A percentile compares a stretch with the other conserved stretches of the same genome.
phyloP scores from a whole-genome alignment of 805 yeast genomes.

The Saturnispora silvae region DNA sequence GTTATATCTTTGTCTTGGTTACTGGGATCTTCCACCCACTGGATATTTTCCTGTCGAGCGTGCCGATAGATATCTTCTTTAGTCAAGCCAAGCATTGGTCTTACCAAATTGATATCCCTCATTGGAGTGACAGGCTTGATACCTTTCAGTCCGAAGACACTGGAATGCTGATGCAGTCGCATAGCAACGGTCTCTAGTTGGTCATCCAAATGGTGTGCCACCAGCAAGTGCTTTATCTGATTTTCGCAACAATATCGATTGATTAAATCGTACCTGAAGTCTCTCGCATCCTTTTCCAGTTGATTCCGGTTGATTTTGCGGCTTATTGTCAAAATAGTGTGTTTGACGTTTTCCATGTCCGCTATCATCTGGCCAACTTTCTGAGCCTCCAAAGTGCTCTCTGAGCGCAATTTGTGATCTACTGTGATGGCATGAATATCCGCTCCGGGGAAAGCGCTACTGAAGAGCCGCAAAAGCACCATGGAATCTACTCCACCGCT shows the following conservation, averaged over 20 bases:
- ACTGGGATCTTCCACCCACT: conserved; percentile 66
- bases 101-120: conserved; percentile 19
- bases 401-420: conserved; percentile 48
- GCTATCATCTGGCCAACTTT: conserved; percentile 20
- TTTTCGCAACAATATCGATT: conserved; percentile 29
- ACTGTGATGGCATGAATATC: conserved; percentile 44
- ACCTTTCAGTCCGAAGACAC: conserved; percentile 50
- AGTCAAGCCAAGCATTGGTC: conserved; percentile 43
- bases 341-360: conserved; percentile 17
- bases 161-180: conserved; percentile 36
- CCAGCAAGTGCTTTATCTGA: conserved; percentile 30
- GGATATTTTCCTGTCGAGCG: conserved; percentile 30
- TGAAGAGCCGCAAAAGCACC: conserved; percentile 46
- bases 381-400: conserved; percentile 40
- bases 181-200: conserved; percentile 60
- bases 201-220: conserved; percentile 67
- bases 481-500: conserved; percentile 82
- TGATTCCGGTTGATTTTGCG: conserved; percentile 11
- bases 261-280: conserved; percentile 38
- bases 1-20: conserved; percentile 47
- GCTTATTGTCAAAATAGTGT: conserved; percentile 18
- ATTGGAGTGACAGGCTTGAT: conserved; percentile 31
- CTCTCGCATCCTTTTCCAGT: conserved; percentile 49
- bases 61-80: conserved; percentile 38
- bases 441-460: conserved; percentile 22